Percentiles rank a stretch among this genome's conserved stretches.
Evolutionary conservation across 768 basidiomycete species (phyloP).

Genomic region (Aureoboletus auriporus): DNA sequence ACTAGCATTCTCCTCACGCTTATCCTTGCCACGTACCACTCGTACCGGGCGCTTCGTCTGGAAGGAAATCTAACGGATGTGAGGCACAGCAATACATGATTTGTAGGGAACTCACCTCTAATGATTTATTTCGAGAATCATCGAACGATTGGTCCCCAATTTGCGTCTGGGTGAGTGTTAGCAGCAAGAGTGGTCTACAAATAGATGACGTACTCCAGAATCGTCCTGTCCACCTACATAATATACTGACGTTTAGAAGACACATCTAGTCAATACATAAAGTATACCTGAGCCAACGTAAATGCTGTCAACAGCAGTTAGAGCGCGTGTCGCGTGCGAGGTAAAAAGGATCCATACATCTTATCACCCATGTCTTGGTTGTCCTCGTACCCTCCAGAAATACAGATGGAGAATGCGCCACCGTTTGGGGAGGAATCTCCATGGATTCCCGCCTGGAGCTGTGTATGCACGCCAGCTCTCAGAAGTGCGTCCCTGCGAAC

Average conservation of each 20-base stretch:
- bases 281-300: slow-evolving; percentile 32
- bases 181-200: not conserved
- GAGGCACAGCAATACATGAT: not conserved
- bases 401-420: slow-evolving; percentile 39
- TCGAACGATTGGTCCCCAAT: slow-evolving; percentile 21
- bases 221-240: slow-evolving; percentile 22
- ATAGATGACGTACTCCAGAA: slow-evolving; percentile 9
- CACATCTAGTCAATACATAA: not conserved
- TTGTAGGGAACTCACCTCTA: slow-evolving; percentile 11
- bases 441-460: slow-evolving; percentile 36
- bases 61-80: slow-evolving; percentile 25
- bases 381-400: slow-evolving; percentile 41
- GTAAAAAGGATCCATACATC: slow-evolving; percentile 28
- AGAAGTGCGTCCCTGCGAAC: slow-evolving; percentile 18
- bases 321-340: not conserved
- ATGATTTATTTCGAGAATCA: slow-evolving; percentile 14
- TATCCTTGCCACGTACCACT: slow-evolving; percentile 33
- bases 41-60: slow-evolving; percentile 31
- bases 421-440: slow-evolving; percentile 24
- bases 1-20: not conserved
- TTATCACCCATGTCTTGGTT: slow-evolving; percentile 34
- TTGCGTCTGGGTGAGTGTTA: slow-evolving; percentile 19
- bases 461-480: slow-evolving; percentile 32
- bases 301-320: slow-evolving; percentile 20
- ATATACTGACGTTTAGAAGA: not conserved